phyloP scores from a whole-genome alignment of 495 filamentous ascomycete genomes.

The Staphylotrichum tortipilum region DNA sequence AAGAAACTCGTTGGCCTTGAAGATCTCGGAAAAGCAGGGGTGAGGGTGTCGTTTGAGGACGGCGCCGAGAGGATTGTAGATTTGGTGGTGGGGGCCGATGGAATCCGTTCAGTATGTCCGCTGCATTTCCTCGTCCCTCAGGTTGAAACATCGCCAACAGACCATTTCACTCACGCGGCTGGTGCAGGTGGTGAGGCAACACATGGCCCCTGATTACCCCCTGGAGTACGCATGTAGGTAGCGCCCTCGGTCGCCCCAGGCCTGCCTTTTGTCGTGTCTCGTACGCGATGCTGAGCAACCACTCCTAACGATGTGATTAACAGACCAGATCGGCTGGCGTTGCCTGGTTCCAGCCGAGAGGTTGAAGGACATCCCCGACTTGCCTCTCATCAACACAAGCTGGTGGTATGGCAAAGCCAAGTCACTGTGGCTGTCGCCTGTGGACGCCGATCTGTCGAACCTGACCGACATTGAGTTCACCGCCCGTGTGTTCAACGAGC shows the following conservation, averaged over 20 bases:
- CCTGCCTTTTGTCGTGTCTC: too few species aligned
- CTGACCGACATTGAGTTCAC: conserved; percentile 23
- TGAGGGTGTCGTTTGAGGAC: conserved; percentile 33
- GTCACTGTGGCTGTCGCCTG: conserved; percentile 37
- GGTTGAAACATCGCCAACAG: conserved; percentile 27
- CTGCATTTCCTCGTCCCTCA: too few species aligned
- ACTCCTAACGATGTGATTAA: too few species aligned
- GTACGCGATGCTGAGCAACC: too few species aligned
- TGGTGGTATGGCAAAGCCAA: conserved; percentile 42
- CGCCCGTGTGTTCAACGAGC: conserved; percentile 10
- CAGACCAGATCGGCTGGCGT: conserved; percentile 8
- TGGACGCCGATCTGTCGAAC: conserved; percentile 26
- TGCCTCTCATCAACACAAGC: conserved; percentile 30
- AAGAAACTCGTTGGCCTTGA: conserved; percentile 31
- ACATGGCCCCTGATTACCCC: conserved; percentile 33
- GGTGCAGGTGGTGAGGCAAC: conserved; percentile 23
- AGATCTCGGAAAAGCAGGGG: conserved; percentile 21
- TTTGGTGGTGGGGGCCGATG: conserved; percentile 45
- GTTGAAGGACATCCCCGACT: conserved; percentile 17
- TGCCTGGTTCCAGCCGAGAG: neutral
- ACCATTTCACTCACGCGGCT: conserved; percentile 27
- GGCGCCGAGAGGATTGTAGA: conserved; percentile 30
- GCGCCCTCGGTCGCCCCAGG: too few species aligned
- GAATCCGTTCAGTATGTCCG: conserved; percentile 40
- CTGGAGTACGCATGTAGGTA: conserved; percentile 22